A percentile compares a stretch with the other conserved stretches of the same genome.
These are phyloP conservation scores for Fusarium heterosporum DNA, from an alignment of 2,329 filamentous ascomycete species.

Conservation along the genomic window DNA sequence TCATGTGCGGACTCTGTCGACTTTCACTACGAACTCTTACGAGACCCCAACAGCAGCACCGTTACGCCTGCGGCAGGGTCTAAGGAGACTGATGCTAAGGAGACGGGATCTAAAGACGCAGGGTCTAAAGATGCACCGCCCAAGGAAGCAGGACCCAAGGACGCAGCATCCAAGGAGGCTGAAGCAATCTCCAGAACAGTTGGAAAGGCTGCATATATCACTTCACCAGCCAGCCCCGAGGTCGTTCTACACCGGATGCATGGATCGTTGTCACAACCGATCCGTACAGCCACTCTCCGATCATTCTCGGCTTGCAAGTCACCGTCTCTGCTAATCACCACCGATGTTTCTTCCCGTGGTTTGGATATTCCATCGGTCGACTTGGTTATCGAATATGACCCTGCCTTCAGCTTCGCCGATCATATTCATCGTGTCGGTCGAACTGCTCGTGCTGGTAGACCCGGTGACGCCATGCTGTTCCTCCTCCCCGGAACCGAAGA, in stretches of 20 bases:
- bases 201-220: conserved; percentile 77
- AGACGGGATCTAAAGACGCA: background rate
- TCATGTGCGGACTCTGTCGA: conserved; percentile 97
- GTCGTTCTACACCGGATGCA: conserved; percentile 90
- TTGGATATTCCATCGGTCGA: conserved; percentile 96
- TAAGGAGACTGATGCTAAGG: conserved; percentile 47
- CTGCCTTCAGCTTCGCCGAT: conserved; percentile 91
- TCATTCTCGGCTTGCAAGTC: conserved; percentile 80
- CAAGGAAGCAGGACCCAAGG: background rate
- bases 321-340: conserved; percentile 88
- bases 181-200: conserved; percentile 68
- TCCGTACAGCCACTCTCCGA: conserved; percentile 86
- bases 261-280: conserved; percentile 87
- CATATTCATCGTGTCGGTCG: conserved; percentile 95
- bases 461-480: conserved; percentile 89
- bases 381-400: conserved; percentile 95
- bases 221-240: conserved; percentile 76
- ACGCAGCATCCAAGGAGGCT: conserved; percentile 47
- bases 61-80: conserved; percentile 46
- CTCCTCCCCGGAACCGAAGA: conserved; percentile 92
- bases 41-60: conserved; percentile 51
- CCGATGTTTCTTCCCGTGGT: conserved; percentile 94
- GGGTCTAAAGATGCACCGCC: background rate
- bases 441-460: conserved; percentile 90
- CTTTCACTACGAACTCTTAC: conserved; percentile 91